Base-by-base conservation (phyloP, 768 basidiomycete genomes). In the Phaeotremella fagi region DNA sequence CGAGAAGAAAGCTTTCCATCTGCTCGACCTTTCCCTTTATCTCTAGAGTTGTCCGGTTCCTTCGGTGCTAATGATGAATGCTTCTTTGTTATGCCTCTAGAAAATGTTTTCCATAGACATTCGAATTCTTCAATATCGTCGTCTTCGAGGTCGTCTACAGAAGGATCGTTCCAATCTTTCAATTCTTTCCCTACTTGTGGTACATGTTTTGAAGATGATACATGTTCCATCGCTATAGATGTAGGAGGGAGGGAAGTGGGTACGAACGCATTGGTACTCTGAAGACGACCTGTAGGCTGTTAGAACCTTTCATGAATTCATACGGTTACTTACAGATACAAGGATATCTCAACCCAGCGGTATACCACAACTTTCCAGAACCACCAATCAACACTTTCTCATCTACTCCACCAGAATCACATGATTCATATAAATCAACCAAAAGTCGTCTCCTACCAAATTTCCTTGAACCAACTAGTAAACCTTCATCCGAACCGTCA, bases 331-430 rank as follows among this genome's bases (percentile, higher is more conserved):
- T 27, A 52, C 50, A 52, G 9, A 41, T 11, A 44, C 50, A 52
- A 5, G 41, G 38, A 44, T 26, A 24, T 12, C 12, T 4, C 11
- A 33, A 31, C 7, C 50, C 42, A 5, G 50, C 50, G 4, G 50
- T 43, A 33, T 52, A 52, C 50, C 50, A 52, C 26, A 52, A 29
- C 12, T 41, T 29, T 25, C 22, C 15, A 41, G 48, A 16, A 24
- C 48, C 16, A 12, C 16, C 4, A 50, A 11, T 22, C 26, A 6
- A 28, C 20, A 14, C 48, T 50, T 5, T 50, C 29, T 25, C 14
- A 35, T 35, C 33, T n/a, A n/a, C 9, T 9, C 33, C 33, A 9
- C n/a, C 11, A 9, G 11, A 9, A 9, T 9, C n/a, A 9, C 33
- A 35, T 35, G 11, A n/a, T 9, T 35, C 33, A 9, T 35, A n/a